These are phyloP conservation scores for Gossypium sturtianum DNA, from an alignment of 345 rosid genomes.

Conservation along the genomic window DNA sequence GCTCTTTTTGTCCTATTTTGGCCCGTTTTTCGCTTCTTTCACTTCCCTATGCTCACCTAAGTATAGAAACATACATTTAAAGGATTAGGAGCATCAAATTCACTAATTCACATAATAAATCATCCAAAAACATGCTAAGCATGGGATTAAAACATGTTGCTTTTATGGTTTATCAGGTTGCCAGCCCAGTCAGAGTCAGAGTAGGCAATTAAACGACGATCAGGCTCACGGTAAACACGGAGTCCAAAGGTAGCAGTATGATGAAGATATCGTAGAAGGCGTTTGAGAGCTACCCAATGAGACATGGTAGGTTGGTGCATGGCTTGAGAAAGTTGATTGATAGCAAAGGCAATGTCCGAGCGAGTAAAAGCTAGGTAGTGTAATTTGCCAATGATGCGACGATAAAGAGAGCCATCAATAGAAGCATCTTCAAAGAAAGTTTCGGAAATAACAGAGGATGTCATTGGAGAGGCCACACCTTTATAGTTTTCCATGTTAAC, in stretches of 20 bases:
- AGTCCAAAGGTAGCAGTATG: background rate
- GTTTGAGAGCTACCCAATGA: background rate
- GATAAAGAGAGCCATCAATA: background rate
- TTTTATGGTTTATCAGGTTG: too few species aligned
- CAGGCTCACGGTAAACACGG: too few species aligned
- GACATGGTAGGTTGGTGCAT: background rate
- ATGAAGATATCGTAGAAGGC: background rate
- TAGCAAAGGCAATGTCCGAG: background rate
- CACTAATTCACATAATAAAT: too few species aligned
- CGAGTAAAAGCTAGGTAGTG: background rate
- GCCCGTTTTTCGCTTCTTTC: too few species aligned
- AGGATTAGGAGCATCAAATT: too few species aligned
- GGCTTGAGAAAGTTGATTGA: background rate
- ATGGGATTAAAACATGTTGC: too few species aligned
- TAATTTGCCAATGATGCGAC: background rate
- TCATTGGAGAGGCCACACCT: background rate
- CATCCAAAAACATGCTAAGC: too few species aligned
- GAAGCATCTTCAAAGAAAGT: background rate
- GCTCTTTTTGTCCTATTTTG: too few species aligned
- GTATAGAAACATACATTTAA: too few species aligned
- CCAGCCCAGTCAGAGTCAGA: background rate
- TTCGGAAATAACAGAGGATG: background rate
- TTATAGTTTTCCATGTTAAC: background rate
- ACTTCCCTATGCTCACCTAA: too few species aligned
- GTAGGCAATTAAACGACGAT: background rate